phyloP scores from a whole-genome alignment of 2,329 filamentous ascomycete genomes.

The Blastomyces parvus region DNA sequence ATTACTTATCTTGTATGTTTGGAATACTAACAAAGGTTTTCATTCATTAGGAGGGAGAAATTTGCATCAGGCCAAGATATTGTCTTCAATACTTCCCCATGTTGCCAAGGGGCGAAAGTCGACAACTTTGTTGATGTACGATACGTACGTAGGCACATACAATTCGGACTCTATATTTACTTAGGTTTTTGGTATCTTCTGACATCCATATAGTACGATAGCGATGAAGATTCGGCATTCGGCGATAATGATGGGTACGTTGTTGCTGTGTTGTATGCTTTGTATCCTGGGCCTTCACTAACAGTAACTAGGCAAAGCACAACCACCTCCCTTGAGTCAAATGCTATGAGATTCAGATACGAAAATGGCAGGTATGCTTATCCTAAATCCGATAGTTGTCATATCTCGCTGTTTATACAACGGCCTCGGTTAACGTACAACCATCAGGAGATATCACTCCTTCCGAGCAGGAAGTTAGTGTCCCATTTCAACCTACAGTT shows the following conservation, averaged over 20 bases:
- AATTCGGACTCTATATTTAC: neutral
- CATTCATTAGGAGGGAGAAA: neutral
- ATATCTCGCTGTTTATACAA: neutral
- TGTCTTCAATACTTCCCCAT: neutral
- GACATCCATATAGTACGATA: neutral
- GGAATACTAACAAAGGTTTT: neutral
- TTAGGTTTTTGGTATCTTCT: neutral
- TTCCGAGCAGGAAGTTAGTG: slow-evolving; percentile 13
- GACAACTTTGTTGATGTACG: neutral
- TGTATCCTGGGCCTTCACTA: neutral
- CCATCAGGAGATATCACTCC: slow-evolving; percentile 15
- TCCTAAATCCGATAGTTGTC: neutral
- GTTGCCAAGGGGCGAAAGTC: neutral
- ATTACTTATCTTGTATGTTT: neutral
- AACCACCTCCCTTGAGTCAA: slow-evolving; percentile 13
- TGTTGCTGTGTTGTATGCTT: neutral
- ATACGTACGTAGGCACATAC: neutral
- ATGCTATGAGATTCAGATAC: slow-evolving; percentile 14
- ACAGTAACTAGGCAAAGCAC: slow-evolving; percentile 9
- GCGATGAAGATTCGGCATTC: neutral
- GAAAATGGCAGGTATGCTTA: slow-evolving; percentile 14
- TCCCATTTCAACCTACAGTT: neutral
- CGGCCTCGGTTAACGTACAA: neutral
- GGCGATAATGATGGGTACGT: slow-evolving; percentile 3
- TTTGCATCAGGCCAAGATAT: neutral